Percentiles rank a stretch among this genome's conserved stretches.
phyloP scores from a whole-genome alignment of 768 basidiomycete genomes.

The Nidularia pulvinata region DNA sequence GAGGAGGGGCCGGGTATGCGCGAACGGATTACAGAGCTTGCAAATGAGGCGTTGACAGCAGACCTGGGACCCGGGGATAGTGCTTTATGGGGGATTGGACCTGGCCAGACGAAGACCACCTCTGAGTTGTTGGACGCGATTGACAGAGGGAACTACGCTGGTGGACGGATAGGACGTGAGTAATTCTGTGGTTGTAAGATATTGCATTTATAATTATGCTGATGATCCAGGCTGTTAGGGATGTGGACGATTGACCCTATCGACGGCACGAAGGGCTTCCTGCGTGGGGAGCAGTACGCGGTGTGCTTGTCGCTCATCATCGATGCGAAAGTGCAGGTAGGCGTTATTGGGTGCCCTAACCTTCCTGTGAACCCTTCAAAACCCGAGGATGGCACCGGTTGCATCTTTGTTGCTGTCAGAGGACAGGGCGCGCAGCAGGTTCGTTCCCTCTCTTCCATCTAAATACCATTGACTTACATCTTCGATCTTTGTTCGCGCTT shows the following conservation, averaged over 20 bases:
- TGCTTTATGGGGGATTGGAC: constrained; percentile 73
- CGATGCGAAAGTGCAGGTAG: constrained; percentile 76
- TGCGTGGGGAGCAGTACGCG: constrained; percentile 91
- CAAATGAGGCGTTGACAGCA: constrained; percentile 72
- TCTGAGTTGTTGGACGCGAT: constrained; percentile 80
- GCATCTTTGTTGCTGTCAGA: constrained; percentile 84
- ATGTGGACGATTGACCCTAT: constrained; percentile 92
- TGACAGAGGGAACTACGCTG: constrained; percentile 77
- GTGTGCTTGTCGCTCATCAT: constrained; percentile 88
- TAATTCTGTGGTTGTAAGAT: constrained; percentile 11
- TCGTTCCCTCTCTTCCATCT: constrained; percentile 1
- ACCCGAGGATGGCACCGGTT: constrained; percentile 67
- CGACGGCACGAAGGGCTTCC: constrained; percentile 93
- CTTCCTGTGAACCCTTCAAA: constrained; percentile 56
- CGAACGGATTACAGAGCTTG: constrained; percentile 75
- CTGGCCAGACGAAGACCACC: constrained; percentile 46
- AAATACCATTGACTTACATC: too few species aligned
- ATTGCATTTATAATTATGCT: neutral
- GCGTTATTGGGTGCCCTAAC: constrained; percentile 94
- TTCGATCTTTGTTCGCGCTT: neutral
- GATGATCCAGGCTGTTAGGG: constrained; percentile 34
- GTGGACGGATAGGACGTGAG: constrained; percentile 75
- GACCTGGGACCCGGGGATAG: constrained; percentile 57
- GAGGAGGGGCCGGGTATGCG: constrained; percentile 43
- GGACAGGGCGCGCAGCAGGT: constrained; percentile 86